phyloP scores from a whole-genome alignment of 78 protist genomes.

The Parvularia atlantis region DNA sequence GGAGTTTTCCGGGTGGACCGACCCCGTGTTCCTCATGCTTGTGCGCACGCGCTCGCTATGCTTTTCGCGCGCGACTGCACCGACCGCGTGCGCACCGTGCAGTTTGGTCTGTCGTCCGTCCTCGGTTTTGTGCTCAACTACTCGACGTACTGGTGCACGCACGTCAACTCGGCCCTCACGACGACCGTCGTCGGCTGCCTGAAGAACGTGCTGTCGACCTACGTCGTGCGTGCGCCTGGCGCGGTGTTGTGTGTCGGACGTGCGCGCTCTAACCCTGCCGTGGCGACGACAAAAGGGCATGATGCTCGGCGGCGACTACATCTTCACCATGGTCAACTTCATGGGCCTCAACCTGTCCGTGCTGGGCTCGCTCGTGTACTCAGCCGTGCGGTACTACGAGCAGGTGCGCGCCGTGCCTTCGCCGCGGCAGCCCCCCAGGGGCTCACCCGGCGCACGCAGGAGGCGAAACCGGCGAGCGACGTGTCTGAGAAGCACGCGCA shows the following conservation, averaged over 20 bases:
- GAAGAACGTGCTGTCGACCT: constrained; percentile 30
- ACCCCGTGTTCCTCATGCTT: not conserved
- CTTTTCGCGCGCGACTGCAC: not conserved
- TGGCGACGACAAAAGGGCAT: not conserved
- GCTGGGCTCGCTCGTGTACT: constrained; percentile 21
- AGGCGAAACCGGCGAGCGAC: no score
- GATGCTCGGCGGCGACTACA: constrained; percentile 19
- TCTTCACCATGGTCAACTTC: constrained; percentile 19
- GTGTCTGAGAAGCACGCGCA: no score
- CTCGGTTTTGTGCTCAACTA: constrained; percentile 20
- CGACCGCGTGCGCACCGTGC: not conserved
- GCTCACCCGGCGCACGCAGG: no score
- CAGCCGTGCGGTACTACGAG: no score
- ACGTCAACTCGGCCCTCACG: constrained; percentile 40
- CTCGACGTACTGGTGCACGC: constrained; percentile 23
- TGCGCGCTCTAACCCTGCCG: no score
- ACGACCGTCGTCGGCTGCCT: constrained; percentile 10
- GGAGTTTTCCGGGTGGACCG: not conserved
- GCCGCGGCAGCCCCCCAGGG: no score
- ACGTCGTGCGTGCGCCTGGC: constrained; percentile 8
- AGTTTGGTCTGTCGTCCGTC: not conserved
- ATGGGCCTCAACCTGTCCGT: constrained; percentile 21
- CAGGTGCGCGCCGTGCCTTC: no score
- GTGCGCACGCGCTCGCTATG: not conserved
- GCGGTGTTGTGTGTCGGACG: no score